Base-by-base conservation (phyloP, 208 protist species). In the Acanthamoeba royreba region DNA sequence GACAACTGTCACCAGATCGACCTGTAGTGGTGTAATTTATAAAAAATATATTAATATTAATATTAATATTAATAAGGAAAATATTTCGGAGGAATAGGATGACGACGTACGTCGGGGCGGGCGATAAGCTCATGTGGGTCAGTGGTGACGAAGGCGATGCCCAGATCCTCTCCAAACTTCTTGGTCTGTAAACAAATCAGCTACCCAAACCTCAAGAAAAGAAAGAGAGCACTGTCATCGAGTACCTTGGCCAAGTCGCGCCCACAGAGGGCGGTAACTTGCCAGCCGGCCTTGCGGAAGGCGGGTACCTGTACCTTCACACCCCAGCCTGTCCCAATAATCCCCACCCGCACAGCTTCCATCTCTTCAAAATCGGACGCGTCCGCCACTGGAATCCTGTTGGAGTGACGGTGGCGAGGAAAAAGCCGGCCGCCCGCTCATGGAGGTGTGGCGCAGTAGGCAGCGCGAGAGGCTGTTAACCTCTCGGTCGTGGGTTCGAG, bases 261-360 rank as follows among this genome's bases (percentile, higher is more conserved):
- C 7, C 77, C 94, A 35, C 94, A 94, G 28, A 95, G 46, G 47
- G 90, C 94, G 61, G 69, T 83, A n/a, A 95, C 94, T 19, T 94
- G 42, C 63, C 72, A 95, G 4, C 94, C 94, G 9, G 61, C 45
- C 25, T 55, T 47, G 46, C 81, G 94, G 43, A 95, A 90, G 52
- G 58, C 52, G 28, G 94, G 94, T 22, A 93, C 83, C 47, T 94
- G 93, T 9, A 79, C n/a, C 43, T 93, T 87, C 9, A 95, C 74
- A 25, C 90, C 94, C 94, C 94, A 95, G 7, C 94, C 94, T 9
- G 94, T 95, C 31, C 94, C 94, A 31, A 95, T 94, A 19, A 95
- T 94, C 31, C 90, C 94, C 15, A 95, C 94, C 19, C n/a, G 45
- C 45, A 43, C 31, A 22, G 66, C 89, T 85, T 77, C 8, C 42